Conservation (phyloP, 768 basidiomycete species). For the Pholiota conissans region DNA sequence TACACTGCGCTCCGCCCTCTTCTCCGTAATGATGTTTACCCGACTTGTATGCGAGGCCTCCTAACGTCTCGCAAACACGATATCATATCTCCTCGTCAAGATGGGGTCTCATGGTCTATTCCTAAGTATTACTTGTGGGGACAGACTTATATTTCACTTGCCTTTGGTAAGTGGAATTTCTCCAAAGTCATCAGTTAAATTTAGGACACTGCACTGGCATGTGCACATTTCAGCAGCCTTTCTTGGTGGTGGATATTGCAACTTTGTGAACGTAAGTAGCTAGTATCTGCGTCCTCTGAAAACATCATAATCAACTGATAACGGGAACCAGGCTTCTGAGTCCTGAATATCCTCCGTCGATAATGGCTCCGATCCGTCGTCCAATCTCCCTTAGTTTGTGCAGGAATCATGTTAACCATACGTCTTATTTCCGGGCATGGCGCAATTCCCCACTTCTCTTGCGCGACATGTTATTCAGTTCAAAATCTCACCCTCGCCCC, state of each 20-base stretch:
- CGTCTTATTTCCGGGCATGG: conserved; percentile 14
- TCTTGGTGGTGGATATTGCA: too few species aligned
- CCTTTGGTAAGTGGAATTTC: background rate
- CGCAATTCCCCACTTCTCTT: conserved; percentile 19
- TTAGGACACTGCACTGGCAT: background rate
- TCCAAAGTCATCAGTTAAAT: background rate
- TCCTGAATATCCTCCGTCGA: too few species aligned
- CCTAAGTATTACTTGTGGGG: background rate
- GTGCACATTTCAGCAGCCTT: background rate
- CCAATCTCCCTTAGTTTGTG: background rate
- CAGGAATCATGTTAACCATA: background rate
- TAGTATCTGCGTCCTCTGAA: too few species aligned
- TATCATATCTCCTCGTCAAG: background rate
- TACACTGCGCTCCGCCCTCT: too few species aligned
- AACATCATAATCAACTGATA: background rate
- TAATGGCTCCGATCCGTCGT: background rate
- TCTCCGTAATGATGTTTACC: background rate
- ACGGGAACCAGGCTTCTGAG: too few species aligned
- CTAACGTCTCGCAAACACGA: background rate
- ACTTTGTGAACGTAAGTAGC: too few species aligned
- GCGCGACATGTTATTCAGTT: conserved; percentile 10
- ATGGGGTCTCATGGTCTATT: background rate
- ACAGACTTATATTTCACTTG: background rate
- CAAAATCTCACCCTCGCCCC: background rate
- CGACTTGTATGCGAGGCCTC: background rate